A percentile compares a stretch with the other conserved stretches of the same genome.
Evolutionary conservation across 768 basidiomycete species (phyloP).

Genomic region (Lactifluus echinatus): DNA sequence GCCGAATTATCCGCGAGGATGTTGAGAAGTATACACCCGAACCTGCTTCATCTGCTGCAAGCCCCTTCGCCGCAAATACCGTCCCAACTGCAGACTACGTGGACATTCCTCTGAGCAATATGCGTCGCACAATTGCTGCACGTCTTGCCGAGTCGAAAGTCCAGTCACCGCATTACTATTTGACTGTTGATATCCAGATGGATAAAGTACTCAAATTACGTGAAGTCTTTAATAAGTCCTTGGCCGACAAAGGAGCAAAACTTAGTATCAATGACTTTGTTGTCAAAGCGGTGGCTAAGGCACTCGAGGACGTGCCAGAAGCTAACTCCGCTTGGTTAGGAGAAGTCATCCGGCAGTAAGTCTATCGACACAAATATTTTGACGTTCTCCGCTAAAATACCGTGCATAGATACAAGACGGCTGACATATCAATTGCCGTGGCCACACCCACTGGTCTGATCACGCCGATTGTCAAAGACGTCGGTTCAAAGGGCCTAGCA

Average conservation of each 20-base stretch:
- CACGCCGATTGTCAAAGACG: conserved; percentile 95
- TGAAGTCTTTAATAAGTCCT: conserved; percentile 88
- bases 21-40: conserved; percentile 79
- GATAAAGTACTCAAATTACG: conserved; percentile 90
- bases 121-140: conserved; percentile 88
- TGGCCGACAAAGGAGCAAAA: conserved; percentile 81
- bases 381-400: not conserved
- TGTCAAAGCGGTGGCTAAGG: conserved; percentile 88
- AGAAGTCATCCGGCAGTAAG: conserved; percentile 90
- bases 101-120: conserved; percentile 86
- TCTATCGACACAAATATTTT: conserved; percentile 5
- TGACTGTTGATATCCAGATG: conserved; percentile 94
- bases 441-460: conserved; percentile 94
- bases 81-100: conserved; percentile 58
- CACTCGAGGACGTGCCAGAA: conserved; percentile 91
- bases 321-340: conserved; percentile 98
- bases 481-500: conserved; percentile 85
- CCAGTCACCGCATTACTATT: conserved; percentile 93
- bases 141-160: conserved; percentile 91
- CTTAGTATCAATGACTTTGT: conserved; percentile 98
- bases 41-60: conserved; percentile 36
- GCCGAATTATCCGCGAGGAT: conserved; percentile 90
- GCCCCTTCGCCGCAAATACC: conserved; percentile 40
- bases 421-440: conserved; percentile 95
- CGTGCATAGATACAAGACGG: conserved; percentile 75